phyloP scores from a whole-genome alignment of 1,284 basidiomycete genomes.

The Melampsora larici-populina region DNA sequence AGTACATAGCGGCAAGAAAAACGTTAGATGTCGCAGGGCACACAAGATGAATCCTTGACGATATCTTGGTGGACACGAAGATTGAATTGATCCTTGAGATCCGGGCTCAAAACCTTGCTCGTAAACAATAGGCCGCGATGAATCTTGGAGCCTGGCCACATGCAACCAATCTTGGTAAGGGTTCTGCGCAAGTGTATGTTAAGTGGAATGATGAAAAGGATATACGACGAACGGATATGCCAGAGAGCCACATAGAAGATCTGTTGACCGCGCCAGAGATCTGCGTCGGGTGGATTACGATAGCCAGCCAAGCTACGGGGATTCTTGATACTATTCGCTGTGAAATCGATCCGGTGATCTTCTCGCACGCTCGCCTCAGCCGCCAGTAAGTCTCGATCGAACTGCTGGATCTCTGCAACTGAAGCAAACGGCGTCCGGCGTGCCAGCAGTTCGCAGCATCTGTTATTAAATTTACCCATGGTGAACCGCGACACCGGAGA shows the following conservation, averaged over 20 bases:
- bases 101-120: slow-evolving; percentile 4
- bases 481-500: slow-evolving; percentile 31
- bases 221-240: slow-evolving; percentile 13
- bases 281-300: slow-evolving; percentile 8
- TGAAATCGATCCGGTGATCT: slow-evolving; percentile 13
- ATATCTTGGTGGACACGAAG: slow-evolving; percentile 38
- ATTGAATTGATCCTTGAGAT: slow-evolving; percentile 6
- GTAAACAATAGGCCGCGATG: slow-evolving; percentile 37
- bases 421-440: slow-evolving; percentile 32
- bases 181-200: neutral
- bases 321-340: slow-evolving; percentile 4
- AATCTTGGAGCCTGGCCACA: slow-evolving; percentile 28
- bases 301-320: slow-evolving; percentile 2
- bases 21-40: neutral
- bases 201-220: neutral
- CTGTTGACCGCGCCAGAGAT: slow-evolving; percentile 37
- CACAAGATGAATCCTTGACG: slow-evolving; percentile 16
- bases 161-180: neutral
- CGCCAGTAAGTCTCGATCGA: slow-evolving; percentile 34
- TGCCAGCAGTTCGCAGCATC: slow-evolving; percentile 34
- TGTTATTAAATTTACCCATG: slow-evolving; percentile 41
- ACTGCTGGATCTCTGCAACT: slow-evolving; percentile 32
- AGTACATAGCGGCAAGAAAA: neutral
- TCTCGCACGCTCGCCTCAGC: slow-evolving; percentile 21
- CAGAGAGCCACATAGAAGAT: slow-evolving; percentile 40